phyloP scores from a whole-genome alignment of 73 alveolate species.

The Tetrahymena thermophila region DNA sequence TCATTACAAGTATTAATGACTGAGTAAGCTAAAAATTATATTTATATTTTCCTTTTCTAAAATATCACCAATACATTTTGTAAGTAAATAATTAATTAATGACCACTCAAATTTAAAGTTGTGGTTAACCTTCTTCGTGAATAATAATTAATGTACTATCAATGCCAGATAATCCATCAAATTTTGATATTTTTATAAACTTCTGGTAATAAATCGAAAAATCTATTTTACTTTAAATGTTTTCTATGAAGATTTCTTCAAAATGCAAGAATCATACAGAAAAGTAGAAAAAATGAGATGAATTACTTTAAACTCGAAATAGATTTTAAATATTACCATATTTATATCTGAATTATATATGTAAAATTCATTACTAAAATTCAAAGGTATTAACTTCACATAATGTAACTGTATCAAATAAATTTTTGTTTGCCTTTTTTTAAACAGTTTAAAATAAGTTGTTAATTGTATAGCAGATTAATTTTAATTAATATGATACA shows the following conservation, averaged over 20 bases:
- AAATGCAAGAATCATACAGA: slow-evolving; percentile 68
- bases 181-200: slow-evolving; percentile 73
- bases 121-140: slow-evolving; percentile 73
- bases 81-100: not conserved
- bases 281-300: slow-evolving; percentile 72
- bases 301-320: too few species aligned
- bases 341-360: too few species aligned
- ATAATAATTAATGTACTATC: slow-evolving; percentile 73
- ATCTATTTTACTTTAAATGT: slow-evolving; percentile 28
- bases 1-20: slow-evolving; percentile 46
- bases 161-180: slow-evolving; percentile 82
- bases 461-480: too few species aligned
- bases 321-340: too few species aligned
- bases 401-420: too few species aligned
- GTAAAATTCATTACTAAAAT: too few species aligned
- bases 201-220: slow-evolving; percentile 57
- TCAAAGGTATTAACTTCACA: too few species aligned
- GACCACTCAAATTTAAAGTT: not conserved
- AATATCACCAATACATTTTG: not conserved
- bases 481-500: too few species aligned
- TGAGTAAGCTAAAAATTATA: slow-evolving; percentile 47
- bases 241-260: slow-evolving; percentile 42
- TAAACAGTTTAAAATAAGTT: too few species aligned
- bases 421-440: too few species aligned
- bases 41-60: slow-evolving; percentile 40